These are phyloP conservation scores for Debaryomyces maramus DNA, from an alignment of 805 yeast species.

Conservation along the genomic window DNA sequence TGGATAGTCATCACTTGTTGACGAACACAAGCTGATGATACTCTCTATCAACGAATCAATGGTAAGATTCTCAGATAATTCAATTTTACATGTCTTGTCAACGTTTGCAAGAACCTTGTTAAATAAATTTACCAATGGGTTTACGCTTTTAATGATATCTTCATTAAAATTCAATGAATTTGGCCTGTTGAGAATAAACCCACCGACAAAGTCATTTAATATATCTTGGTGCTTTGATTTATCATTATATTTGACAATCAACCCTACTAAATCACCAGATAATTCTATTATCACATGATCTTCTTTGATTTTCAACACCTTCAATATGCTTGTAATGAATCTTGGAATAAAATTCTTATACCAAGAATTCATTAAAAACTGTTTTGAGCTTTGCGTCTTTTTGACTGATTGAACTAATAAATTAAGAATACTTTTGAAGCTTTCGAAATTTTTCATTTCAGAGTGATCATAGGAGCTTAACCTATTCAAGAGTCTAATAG, in stretches of 20 bases:
- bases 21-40: slow-evolving; percentile 11
- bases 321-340: slow-evolving; percentile 20
- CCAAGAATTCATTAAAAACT: slow-evolving; percentile 44
- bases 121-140: slow-evolving; percentile 38
- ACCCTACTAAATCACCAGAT: slow-evolving; percentile 42
- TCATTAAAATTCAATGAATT: slow-evolving; percentile 9
- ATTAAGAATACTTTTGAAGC: slow-evolving; percentile 16
- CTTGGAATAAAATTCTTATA: slow-evolving; percentile 43
- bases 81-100: slow-evolving; percentile 40
- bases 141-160: slow-evolving; percentile 24
- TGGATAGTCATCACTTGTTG: slow-evolving; percentile 22
- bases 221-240: slow-evolving; percentile 46
- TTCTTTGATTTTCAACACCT: neutral
- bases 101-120: slow-evolving; percentile 52
- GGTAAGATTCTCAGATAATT: neutral
- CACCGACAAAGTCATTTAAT: slow-evolving; percentile 33
- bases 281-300: slow-evolving; percentile 34
- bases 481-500: slow-evolving; percentile 45
- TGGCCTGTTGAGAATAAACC: slow-evolving; percentile 32
- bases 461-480: slow-evolving; percentile 14
- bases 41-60: slow-evolving; percentile 8
- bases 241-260: slow-evolving; percentile 40
- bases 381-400: slow-evolving; percentile 28
- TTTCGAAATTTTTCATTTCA: slow-evolving; percentile 5
- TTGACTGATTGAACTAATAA: slow-evolving; percentile 25